These are phyloP conservation scores for Purpureocillium lavendulum DNA, from an alignment of 2,329 filamentous ascomycete species.

Conservation along the genomic window DNA sequence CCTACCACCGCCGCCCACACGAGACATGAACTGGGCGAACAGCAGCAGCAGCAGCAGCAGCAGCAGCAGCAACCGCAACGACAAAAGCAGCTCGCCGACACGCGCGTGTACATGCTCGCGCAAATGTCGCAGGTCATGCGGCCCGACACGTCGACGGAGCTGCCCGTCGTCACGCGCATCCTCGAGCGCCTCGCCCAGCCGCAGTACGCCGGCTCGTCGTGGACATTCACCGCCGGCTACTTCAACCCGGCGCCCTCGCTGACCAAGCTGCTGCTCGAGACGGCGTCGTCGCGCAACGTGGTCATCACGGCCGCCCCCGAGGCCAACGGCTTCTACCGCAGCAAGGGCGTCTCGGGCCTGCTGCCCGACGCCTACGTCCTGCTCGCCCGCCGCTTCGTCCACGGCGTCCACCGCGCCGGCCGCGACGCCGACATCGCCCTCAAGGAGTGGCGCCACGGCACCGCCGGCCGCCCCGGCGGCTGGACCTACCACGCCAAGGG, in stretches of 20 bases:
- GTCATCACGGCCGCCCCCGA: slow-evolving; percentile 88
- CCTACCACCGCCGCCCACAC: background rate
- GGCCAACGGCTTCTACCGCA: slow-evolving; percentile 92
- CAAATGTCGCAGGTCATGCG: slow-evolving; percentile 81
- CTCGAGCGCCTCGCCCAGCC: slow-evolving; percentile 59
- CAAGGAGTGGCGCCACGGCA: slow-evolving; percentile 82
- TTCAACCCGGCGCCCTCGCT: slow-evolving; percentile 92
- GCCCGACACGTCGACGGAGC: slow-evolving; percentile 78
- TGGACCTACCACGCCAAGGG: slow-evolving; percentile 99
- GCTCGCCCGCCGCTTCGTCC: slow-evolving; percentile 73
- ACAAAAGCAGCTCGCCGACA: slow-evolving; percentile 47
- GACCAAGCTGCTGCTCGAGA: slow-evolving; percentile 68
- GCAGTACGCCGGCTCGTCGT: slow-evolving; percentile 60
- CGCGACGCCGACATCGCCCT: slow-evolving; percentile 55
- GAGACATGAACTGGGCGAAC: slow-evolving; percentile 12
- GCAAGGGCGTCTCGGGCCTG: slow-evolving; percentile 79
- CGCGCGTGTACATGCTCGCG: slow-evolving; percentile 75
- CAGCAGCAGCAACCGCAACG: too few relatives aligned
- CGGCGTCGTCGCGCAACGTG: slow-evolving; percentile 61
- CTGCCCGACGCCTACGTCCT: slow-evolving; percentile 88
- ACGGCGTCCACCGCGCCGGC: slow-evolving; percentile 38
- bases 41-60: too few relatives aligned
- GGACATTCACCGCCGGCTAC: slow-evolving; percentile 97
- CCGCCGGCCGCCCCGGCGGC: slow-evolving; percentile 68
- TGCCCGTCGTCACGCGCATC: slow-evolving; percentile 69